Conservation (phyloP, 1,139 yeast genomes). For the Diutina ranongensis region DNA sequence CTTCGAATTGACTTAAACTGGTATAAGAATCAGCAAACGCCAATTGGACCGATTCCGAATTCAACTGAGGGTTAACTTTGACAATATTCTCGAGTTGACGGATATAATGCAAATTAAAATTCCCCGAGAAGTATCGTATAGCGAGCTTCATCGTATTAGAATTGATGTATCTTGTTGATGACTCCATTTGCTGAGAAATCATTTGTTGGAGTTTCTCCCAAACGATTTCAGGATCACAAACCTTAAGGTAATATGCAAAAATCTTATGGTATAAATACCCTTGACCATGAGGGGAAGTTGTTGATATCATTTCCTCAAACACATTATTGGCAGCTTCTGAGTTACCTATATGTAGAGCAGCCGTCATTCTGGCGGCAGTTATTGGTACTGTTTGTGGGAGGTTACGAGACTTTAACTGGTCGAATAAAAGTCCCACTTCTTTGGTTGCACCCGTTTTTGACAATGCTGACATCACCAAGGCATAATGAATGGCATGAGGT, state of each 20-base stretch:
- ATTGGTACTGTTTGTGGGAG: constrained; percentile 38
- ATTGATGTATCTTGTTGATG: not conserved
- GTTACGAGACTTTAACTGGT: constrained; percentile 33
- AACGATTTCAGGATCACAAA: not conserved
- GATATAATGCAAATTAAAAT: not conserved
- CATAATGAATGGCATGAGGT: constrained; percentile 50
- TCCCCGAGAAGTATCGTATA: not conserved
- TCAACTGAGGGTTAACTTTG: not conserved
- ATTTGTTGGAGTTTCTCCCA: not conserved
- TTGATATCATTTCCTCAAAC: constrained; percentile 18
- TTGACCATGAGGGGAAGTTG: constrained; percentile 19
- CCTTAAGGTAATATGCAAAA: not conserved
- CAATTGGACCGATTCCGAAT: not conserved
- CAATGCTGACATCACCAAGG: constrained; percentile 52
- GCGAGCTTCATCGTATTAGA: not conserved
- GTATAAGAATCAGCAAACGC: constrained; percentile 17
- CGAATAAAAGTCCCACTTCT: constrained; percentile 41
- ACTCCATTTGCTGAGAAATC: too few species aligned
- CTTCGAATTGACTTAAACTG: constrained; percentile 20
- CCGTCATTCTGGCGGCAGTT: constrained; percentile 36
- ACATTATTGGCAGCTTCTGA: not conserved
- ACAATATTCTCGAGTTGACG: not conserved
- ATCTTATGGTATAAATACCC: not conserved
- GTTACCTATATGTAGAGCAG: constrained; percentile 30
- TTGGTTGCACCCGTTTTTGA: constrained; percentile 44